Evolutionary conservation across 2,329 filamentous ascomycete genomes (phyloP).

Genomic region (Aspergillus alliaceus): DNA sequence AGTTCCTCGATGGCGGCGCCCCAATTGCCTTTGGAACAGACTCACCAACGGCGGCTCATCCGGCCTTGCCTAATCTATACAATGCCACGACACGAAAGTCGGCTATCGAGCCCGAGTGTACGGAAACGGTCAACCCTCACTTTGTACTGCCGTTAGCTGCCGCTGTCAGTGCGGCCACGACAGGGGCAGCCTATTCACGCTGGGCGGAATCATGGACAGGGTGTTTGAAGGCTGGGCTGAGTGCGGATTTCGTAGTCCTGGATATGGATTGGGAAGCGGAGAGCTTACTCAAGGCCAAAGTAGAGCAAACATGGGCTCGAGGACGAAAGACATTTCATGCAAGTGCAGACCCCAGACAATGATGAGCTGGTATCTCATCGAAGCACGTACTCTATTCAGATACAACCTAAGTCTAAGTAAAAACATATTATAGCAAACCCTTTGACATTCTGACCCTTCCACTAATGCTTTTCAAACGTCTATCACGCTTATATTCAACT

Average conservation of each 20-base stretch:
- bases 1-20: slow-evolving; percentile 50
- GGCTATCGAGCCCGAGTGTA: slow-evolving; percentile 40
- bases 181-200: slow-evolving; percentile 48
- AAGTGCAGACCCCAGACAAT: not conserved
- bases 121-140: slow-evolving; percentile 44
- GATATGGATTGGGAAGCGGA: slow-evolving; percentile 45
- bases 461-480: too few species aligned
- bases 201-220: slow-evolving; percentile 47
- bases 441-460: too few species aligned
- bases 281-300: slow-evolving; percentile 41
- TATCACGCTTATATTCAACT: too few species aligned
- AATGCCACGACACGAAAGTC: slow-evolving; percentile 51
- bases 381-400: not conserved
- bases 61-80: slow-evolving; percentile 49
- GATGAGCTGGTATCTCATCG: not conserved
- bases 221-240: slow-evolving; percentile 37
- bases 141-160: slow-evolving; percentile 44
- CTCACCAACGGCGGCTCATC: slow-evolving; percentile 49
- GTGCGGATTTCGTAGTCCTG: slow-evolving; percentile 49
- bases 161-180: slow-evolving; percentile 46
- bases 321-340: slow-evolving; percentile 29
- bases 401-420: too few species aligned
- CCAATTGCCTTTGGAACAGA: slow-evolving; percentile 50
- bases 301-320: slow-evolving; percentile 48
- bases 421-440: too few species aligned